Evolutionary conservation across 2,329 filamentous ascomycete genomes (phyloP), one percentile per base, ranked within the genome.

Genomic region (Calonectria hawksworthii): DNA sequence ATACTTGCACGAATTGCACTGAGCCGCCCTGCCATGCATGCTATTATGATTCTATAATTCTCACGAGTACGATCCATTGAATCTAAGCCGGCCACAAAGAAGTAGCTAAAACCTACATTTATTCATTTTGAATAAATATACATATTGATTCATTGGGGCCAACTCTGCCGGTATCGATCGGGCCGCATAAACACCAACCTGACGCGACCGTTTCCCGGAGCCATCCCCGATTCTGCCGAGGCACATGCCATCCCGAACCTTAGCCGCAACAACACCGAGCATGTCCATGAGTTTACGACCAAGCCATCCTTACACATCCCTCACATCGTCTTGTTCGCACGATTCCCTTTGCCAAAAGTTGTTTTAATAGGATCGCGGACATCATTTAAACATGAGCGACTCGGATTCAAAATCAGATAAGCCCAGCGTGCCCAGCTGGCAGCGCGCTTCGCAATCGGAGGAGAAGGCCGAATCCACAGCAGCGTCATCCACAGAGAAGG

Each of bases 341-440:
- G 34, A 72, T 47, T 72, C 47, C 2, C 6, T 21, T 64, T 59
- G 10, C 36, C 63, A 32, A 47, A 36, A 54, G 28, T 30, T 34
- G 23, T 32, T 16, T 3, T 4, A 34, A 13, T 34, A n/a, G 23
- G 28, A 59, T 41, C 56, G 21, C 23, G n/a, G 52, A 30, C 41
- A 26, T 21, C 11, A 54, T n/a, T 67, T 47, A 65, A 80, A 34
- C 30, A 86, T 86, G 85, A 79, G 81, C 73, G 83, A 85, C 75
- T 77, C 83, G 14, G 80, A 85, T 73, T 78, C 82, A 8, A 82
- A 78, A 30, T 36, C 76, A 30, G 70, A 73, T 23, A 61, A 75
- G 32, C 75, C 82, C 21, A 77, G 75, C 71, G 81, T 82, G n/a
- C 84, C 84, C 23, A 75, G 76, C 54, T 85, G 83, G 84, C 84